These are phyloP conservation scores for Suhomyces canberraensis DNA, from an alignment of 805 yeast genomes.

Conservation along the genomic window DNA sequence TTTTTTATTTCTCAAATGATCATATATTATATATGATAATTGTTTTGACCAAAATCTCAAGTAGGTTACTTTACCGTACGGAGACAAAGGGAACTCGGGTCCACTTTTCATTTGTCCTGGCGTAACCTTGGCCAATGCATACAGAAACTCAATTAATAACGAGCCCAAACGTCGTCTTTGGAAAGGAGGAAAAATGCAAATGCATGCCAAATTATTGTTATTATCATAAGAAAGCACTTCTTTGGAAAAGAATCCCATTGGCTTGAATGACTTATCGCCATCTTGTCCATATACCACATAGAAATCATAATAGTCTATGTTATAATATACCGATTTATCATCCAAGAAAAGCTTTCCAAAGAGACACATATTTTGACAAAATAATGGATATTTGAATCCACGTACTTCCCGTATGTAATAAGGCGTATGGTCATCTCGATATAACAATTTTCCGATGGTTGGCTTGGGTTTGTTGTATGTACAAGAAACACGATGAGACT, in stretches of 20 bases:
- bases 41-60: constrained; percentile 68
- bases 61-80: constrained; percentile 74
- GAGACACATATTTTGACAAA: constrained; percentile 78
- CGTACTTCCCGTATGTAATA: constrained; percentile 59
- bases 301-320: constrained; percentile 75
- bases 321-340: constrained; percentile 82
- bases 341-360: constrained; percentile 87
- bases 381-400: constrained; percentile 61
- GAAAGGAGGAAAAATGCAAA: constrained; percentile 87
- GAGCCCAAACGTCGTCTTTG: constrained; percentile 79
- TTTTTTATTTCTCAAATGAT: constrained; percentile 6
- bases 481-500: constrained; percentile 50
- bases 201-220: constrained; percentile 82
- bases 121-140: constrained; percentile 56
- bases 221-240: constrained; percentile 76
- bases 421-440: constrained; percentile 50
- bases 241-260: constrained; percentile 91
- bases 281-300: constrained; percentile 63
- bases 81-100: constrained; percentile 88
- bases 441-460: constrained; percentile 65
- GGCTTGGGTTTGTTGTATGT: constrained; percentile 27
- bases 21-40: constrained; percentile 20
- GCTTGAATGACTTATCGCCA: constrained; percentile 28
- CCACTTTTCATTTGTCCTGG: constrained; percentile 69
- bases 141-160: constrained; percentile 77